phyloP scores from a whole-genome alignment of 148 eudicot genomes.

The Simmondsia chinensis region DNA sequence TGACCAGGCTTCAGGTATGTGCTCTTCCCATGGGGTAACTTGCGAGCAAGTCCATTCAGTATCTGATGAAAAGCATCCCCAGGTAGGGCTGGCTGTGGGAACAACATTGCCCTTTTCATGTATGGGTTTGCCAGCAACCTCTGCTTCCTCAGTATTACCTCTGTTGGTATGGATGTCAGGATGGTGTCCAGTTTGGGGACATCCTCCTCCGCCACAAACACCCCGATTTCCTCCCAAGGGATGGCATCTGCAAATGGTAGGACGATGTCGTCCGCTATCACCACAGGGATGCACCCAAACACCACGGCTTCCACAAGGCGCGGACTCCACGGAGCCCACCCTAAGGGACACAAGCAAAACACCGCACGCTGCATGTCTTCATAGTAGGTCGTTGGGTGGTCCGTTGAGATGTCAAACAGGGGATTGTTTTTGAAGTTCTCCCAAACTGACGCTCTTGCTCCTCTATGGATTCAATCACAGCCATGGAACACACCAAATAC shows the following conservation, averaged over 20 bases:
- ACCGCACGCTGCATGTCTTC: slow-evolving; percentile 98
- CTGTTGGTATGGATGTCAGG: slow-evolving; percentile 71
- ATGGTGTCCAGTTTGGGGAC: slow-evolving; percentile 85
- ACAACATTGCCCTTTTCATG: slow-evolving; percentile 95
- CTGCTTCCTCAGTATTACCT: slow-evolving; percentile 87
- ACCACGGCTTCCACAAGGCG: slow-evolving; percentile 93
- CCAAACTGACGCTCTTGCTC: slow-evolving; percentile 98
- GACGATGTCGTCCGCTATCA: slow-evolving; percentile 93
- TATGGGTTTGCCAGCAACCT: slow-evolving; percentile 93
- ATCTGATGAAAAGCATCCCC: slow-evolving; percentile 98
- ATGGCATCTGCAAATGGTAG: slow-evolving; percentile 98
- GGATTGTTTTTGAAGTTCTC: slow-evolving; percentile 98
- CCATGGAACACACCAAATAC: no score
- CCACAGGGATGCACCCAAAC: slow-evolving; percentile 95
- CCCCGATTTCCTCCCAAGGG: slow-evolving; percentile 97
- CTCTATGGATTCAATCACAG: slow-evolving; percentile 49
- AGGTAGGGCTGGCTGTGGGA: slow-evolving; percentile 90
- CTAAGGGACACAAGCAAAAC: slow-evolving; percentile 91
- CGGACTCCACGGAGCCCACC: slow-evolving; percentile 99
- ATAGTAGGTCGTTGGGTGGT: slow-evolving; percentile 93
- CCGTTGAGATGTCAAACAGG: slow-evolving; percentile 94
- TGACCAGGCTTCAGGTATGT: slow-evolving; percentile 53
- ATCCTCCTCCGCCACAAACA: slow-evolving; percentile 83
- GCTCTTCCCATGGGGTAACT: slow-evolving; percentile 62
- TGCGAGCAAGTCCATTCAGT: slow-evolving; percentile 93